Percentiles rank a stretch among this genome's conserved stretches.
phyloP scores from a whole-genome alignment of 2,329 filamentous ascomycete genomes.

The Pleomassaria siparia region DNA sequence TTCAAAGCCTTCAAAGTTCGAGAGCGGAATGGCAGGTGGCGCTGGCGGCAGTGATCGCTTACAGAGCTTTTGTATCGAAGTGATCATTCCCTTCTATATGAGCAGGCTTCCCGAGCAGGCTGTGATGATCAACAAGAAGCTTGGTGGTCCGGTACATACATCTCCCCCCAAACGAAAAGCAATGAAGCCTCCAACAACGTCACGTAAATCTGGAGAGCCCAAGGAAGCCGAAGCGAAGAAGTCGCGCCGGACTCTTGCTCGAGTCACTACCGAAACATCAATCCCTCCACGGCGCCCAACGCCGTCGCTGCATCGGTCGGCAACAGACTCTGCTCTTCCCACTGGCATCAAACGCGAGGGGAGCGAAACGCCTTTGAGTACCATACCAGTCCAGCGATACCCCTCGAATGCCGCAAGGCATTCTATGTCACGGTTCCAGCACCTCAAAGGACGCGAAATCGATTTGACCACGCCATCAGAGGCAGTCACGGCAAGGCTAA shows the following conservation, averaged over 20 bases:
- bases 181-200: constrained; percentile 41
- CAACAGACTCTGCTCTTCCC: constrained; percentile 62
- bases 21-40: constrained; percentile 24
- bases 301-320: constrained; percentile 68
- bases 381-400: constrained; percentile 52
- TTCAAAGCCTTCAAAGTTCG: constrained; percentile 24
- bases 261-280: constrained; percentile 61
- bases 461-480: constrained; percentile 57
- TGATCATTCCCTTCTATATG: constrained; percentile 80
- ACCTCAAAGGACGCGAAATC: constrained; percentile 55
- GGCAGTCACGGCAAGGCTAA: constrained; percentile 59
- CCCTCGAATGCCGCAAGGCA: constrained; percentile 39
- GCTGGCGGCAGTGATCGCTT: constrained; percentile 59
- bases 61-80: constrained; percentile 76
- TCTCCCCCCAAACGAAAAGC: constrained; percentile 56
- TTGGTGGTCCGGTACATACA: constrained; percentile 69
- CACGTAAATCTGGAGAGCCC: constrained; percentile 42
- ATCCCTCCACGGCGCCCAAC: constrained; percentile 53
- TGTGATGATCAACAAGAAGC: constrained; percentile 70
- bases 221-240: constrained; percentile 45
- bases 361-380: constrained; percentile 61
- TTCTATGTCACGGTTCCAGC: constrained; percentile 46
- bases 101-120: constrained; percentile 73
- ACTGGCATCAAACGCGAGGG: constrained; percentile 67
- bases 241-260: constrained; percentile 58